These are phyloP conservation scores for Cyclotella sp. DNA, from an alignment of 108 stramenopile genomes.

Conservation along the genomic window DNA sequence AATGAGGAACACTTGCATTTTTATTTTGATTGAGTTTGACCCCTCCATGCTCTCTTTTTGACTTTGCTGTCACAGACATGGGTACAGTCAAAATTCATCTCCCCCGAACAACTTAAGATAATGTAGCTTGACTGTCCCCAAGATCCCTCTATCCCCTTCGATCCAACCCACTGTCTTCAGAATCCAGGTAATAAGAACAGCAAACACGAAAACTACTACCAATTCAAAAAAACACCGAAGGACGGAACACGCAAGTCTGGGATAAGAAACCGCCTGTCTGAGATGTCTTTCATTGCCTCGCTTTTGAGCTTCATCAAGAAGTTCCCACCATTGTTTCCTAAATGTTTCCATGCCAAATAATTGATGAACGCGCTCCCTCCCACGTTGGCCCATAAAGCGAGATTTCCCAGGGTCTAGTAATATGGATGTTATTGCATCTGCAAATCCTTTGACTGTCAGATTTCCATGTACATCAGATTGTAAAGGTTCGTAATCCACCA, in stretches of 20 bases:
- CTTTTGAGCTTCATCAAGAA: slow-evolving; percentile 53
- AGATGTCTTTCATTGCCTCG: slow-evolving; percentile 42
- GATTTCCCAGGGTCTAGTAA: slow-evolving; percentile 54
- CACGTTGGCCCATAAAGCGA: slow-evolving; percentile 67
- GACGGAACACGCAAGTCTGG: slow-evolving; percentile 26
- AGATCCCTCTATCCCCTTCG: slow-evolving; percentile 11
- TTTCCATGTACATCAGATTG: background rate
- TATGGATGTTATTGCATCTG: slow-evolving; percentile 63
- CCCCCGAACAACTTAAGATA: background rate
- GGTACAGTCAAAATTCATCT: slow-evolving; percentile 5
- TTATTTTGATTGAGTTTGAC: background rate
- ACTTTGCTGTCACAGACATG: background rate
- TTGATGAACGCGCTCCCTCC: slow-evolving; percentile 63
- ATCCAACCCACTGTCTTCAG: slow-evolving; percentile 14
- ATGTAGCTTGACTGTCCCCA: slow-evolving; percentile 4
- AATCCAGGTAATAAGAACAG: slow-evolving; percentile 25
- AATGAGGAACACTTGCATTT: background rate
- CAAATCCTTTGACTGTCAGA: slow-evolving; percentile 71
- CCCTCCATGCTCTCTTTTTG: background rate
- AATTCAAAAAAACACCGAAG: slow-evolving; percentile 31
- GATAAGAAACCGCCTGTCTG: slow-evolving; percentile 22
- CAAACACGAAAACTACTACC: slow-evolving; percentile 27
- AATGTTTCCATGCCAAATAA: slow-evolving; percentile 76
- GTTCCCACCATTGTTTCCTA: slow-evolving; percentile 63
- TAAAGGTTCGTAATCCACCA: slow-evolving; percentile 58